Evolutionary conservation across 1,284 basidiomycete genomes (phyloP), one percentile per base, ranked within the genome.

Genomic region (Ceratobasidium theobromae): DNA sequence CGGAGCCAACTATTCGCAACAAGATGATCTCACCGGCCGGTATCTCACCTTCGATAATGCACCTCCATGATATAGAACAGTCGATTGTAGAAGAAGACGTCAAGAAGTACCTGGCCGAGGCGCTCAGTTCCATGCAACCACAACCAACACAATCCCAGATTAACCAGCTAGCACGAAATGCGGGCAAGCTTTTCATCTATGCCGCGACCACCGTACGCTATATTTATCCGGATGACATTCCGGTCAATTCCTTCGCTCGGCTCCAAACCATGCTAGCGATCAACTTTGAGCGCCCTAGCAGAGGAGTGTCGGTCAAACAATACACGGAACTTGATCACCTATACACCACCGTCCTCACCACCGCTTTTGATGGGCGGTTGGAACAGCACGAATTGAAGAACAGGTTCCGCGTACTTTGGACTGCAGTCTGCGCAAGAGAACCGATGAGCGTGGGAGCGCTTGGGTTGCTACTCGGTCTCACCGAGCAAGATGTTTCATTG

Each of bases 1-100:
- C 67, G 14, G 72, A 76, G 58, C 69, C 27, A 1, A 18, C 23
- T 6, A 23, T 60, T 6, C 18, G 14, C 27, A 30, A 48, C 4
- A 60, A 23, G n/a, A 6, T 48, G 27, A 9, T 23, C 35, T 6
- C 27, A 32, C 55, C 9, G 5, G 35, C 35, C 35, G 16, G 35
- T 16, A 38, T 8, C 8, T 48, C 6, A 8, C 30, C 30, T 4
- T 30, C 41, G 2, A 12, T 48, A 9, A 35, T 60, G 12, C 45
- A 58, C 28, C 43, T 58, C 2, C 55, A 58, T 21, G 40, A 58
- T 14, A 58, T 58, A 14, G 55, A 58, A 27, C 28, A 45, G 27
- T 46, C 43, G 4, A 8, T 46, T 3, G 55, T 58, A 18, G 43
- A 21, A 11, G 41, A 11, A 14, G 55, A 58, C 18, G 48, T 58